phyloP scores from a whole-genome alignment of 768 basidiomycete species.

The Strobilomyces dryophilus region DNA sequence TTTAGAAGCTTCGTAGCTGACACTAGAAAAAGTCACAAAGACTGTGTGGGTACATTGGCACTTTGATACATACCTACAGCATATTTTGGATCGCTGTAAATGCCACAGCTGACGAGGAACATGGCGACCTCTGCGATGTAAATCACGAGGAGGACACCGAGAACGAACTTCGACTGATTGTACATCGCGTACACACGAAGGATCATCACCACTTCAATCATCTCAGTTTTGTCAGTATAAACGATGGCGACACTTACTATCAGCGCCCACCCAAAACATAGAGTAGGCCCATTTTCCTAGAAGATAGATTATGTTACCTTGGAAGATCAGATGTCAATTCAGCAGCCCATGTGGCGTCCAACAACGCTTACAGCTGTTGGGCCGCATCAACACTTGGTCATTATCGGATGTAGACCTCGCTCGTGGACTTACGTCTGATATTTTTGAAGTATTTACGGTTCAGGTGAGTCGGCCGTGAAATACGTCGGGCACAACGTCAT shows the following conservation, averaged over 20 bases:
- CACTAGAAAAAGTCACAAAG: neutral
- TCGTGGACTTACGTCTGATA: neutral
- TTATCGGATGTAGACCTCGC: neutral
- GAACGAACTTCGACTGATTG: neutral
- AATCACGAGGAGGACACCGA: neutral
- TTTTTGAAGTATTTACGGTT: neutral
- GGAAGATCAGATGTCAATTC: neutral
- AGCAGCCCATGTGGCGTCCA: no score
- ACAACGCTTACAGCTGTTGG: neutral
- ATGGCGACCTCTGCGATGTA: neutral
- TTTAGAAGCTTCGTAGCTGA: neutral
- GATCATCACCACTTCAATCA: neutral
- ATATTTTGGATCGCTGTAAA: neutral
- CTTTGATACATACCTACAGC: neutral
- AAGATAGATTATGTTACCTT: neutral
- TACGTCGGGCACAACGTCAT: neutral
- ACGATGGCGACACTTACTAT: neutral
- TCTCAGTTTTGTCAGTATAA: neutral
- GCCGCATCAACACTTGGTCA: neutral
- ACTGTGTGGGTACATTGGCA: neutral
- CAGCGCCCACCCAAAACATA: neutral
- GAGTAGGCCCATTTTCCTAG: neutral
- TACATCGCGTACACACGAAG: neutral
- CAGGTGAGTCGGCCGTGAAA: no score
- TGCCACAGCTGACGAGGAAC: neutral